These are phyloP conservation scores for Thymus quinquecostatus DNA, from an alignment of 257 asterid species.

Conservation along the genomic window DNA sequence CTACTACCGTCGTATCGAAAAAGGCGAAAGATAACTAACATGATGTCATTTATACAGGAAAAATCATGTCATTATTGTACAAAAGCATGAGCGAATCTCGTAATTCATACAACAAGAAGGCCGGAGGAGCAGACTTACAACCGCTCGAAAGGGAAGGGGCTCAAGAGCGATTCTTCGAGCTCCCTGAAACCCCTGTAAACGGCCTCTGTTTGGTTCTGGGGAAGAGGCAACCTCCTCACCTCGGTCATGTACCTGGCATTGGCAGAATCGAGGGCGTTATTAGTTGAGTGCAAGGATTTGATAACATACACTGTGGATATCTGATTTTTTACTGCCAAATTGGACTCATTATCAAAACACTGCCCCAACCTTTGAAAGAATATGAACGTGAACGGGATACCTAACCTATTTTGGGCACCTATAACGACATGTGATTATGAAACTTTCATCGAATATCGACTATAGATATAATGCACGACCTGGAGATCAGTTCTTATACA, in stretches of 20 bases:
- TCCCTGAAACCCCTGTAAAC: constrained; percentile 81
- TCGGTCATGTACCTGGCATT: constrained; percentile 85
- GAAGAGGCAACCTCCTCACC: constrained; percentile 79
- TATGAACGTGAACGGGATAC: too few relatives aligned
- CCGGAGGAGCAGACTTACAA: constrained; percentile 37
- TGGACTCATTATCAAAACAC: too few relatives aligned
- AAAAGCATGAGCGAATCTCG: constrained; percentile 21
- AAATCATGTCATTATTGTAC: constrained; percentile 17
- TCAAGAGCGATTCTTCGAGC: constrained; percentile 83
- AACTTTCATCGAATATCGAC: too few relatives aligned
- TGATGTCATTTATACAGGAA: constrained; percentile 34
- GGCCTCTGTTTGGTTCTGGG: constrained; percentile 78
- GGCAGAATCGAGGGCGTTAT: background rate
- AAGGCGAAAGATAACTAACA: constrained; percentile 23
- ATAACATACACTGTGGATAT: background rate
- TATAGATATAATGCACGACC: too few relatives aligned
- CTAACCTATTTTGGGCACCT: too few relatives aligned
- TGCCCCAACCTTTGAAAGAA: too few relatives aligned
- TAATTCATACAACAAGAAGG: constrained; percentile 33
- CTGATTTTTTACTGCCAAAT: too few relatives aligned
- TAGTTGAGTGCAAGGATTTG: background rate
- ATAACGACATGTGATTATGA: too few relatives aligned
- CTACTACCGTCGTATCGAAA: constrained; percentile 5
- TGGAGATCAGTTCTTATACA: too few relatives aligned
- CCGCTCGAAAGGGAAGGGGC: constrained; percentile 58